A percentile compares a stretch with the other conserved stretches of the same genome.
Conservation (phyloP, 345 rosid species). For the Angophora floribunda region DNA sequence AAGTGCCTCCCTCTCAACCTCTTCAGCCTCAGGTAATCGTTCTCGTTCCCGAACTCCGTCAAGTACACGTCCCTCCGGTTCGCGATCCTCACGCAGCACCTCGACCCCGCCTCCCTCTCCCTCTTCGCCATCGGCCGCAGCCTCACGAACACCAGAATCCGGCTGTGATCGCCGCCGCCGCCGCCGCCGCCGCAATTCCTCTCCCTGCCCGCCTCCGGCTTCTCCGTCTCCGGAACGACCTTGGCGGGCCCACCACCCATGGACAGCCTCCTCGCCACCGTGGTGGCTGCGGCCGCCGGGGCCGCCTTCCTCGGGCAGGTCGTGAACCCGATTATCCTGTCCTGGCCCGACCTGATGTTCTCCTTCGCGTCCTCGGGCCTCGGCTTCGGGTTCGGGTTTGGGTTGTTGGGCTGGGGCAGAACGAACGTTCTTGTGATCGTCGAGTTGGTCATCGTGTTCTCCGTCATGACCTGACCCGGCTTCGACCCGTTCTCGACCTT, state of each 20-base stretch:
- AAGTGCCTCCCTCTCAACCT: constrained; percentile 88
- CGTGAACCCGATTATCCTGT: constrained; percentile 44
- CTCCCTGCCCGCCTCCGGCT: constrained; percentile 21
- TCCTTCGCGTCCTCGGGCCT: constrained; percentile 48
- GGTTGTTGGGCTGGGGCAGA: constrained; percentile 26
- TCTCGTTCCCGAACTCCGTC: constrained; percentile 72
- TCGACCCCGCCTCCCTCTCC: constrained; percentile 75
- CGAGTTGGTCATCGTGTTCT: constrained; percentile 28
- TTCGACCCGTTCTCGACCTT: constrained; percentile 9
- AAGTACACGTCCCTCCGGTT: constrained; percentile 76
- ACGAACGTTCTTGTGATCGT: constrained; percentile 34
- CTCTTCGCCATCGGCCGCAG: constrained; percentile 89
- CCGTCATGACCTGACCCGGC: constrained; percentile 20
- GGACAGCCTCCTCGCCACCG: constrained; percentile 66
- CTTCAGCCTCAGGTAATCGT: constrained; percentile 80
- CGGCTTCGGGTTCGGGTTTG: neutral
- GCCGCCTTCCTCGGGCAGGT: constrained; percentile 35
- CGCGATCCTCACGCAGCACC: constrained; percentile 76
- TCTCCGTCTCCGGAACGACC: constrained; percentile 22
- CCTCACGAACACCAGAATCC: constrained; percentile 85
- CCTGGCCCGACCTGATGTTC: constrained; percentile 44
- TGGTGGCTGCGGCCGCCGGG: neutral
- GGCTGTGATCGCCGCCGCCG: constrained; percentile 14
- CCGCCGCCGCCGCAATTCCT: neutral
- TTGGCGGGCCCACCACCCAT: constrained; percentile 19